Conservation (phyloP, 345 rosid species). For the Brassica cretica region DNA sequence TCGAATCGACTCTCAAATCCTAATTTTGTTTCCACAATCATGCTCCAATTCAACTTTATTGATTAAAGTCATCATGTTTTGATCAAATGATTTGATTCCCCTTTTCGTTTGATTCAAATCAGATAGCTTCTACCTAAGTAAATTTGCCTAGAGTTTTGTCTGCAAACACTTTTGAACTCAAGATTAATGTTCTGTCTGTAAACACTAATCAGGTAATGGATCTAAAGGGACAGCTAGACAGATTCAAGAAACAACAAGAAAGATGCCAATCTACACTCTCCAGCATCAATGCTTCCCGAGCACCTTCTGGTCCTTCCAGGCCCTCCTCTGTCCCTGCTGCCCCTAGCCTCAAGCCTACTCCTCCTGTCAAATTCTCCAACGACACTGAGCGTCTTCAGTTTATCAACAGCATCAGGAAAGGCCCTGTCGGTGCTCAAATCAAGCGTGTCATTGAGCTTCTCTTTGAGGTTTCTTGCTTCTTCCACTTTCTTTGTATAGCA, state of each 20-base stretch:
- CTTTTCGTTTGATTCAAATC: neutral
- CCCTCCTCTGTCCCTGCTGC: constrained; percentile 36
- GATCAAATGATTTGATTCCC: neutral
- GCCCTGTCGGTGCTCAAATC: constrained; percentile 84
- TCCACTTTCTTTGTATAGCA: neutral
- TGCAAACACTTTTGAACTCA: too few relatives aligned
- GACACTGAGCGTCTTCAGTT: constrained; percentile 72
- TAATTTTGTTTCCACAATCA: neutral
- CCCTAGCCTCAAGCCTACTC: constrained; percentile 33
- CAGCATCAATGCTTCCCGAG: constrained; percentile 45
- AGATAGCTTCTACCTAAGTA: neutral
- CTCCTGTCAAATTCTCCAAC: constrained; percentile 68
- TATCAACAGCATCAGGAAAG: constrained; percentile 63
- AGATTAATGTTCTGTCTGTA: neutral
- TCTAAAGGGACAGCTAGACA: constrained; percentile 59
- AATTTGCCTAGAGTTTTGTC: neutral
- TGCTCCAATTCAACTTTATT: too few relatives aligned
- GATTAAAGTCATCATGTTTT: too few relatives aligned
- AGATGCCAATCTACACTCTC: constrained; percentile 64
- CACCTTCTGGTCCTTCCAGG: constrained; percentile 33
- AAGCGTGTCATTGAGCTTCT: constrained; percentile 83
- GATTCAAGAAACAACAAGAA: constrained; percentile 76
- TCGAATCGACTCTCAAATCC: too few relatives aligned
- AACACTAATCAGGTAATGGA: neutral
- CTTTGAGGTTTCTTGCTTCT: constrained; percentile 43